Evolutionary conservation across 1,284 basidiomycete species (phyloP).

Genomic region (Cutaneotrichosporon cutaneum): DNA sequence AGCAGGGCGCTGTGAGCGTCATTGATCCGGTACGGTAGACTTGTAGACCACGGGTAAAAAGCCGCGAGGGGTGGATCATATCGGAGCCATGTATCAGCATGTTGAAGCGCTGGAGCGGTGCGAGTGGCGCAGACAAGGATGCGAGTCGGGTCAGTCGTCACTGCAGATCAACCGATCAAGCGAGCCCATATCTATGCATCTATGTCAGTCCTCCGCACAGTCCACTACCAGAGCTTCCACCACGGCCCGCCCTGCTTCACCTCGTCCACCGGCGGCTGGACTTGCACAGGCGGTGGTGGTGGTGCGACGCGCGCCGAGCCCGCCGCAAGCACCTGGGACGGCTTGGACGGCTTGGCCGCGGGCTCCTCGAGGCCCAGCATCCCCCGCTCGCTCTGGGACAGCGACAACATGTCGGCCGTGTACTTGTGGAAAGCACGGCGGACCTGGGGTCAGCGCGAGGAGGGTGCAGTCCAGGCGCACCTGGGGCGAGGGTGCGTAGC

Average conservation of each 20-base stretch:
- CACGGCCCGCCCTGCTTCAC: not conserved
- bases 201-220: not conserved
- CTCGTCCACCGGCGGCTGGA: not conserved
- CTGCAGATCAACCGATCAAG: not conserved
- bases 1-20: not conserved
- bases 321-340: not conserved
- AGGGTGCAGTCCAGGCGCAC: no score
- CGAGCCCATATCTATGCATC: slow-evolving; percentile 1
- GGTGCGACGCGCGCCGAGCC: not conserved
- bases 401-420: slow-evolving; percentile 31
- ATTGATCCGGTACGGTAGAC: not conserved
- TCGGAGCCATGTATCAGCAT: not conserved
- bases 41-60: not conserved
- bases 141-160: not conserved
- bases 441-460: slow-evolving; percentile 24
- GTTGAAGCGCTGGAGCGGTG: no score
- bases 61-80: not conserved
- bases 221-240: slow-evolving; percentile 1
- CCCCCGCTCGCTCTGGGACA: slow-evolving; percentile 35
- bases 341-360: not conserved
- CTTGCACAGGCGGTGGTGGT: not conserved
- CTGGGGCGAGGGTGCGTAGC: no score
- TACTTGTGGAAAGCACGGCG: slow-evolving; percentile 32
- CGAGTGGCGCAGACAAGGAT: no score
- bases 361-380: slow-evolving; percentile 25